Conservation (phyloP, 2,329 filamentous ascomycete species). For the Diaporthe sp. region DNA sequence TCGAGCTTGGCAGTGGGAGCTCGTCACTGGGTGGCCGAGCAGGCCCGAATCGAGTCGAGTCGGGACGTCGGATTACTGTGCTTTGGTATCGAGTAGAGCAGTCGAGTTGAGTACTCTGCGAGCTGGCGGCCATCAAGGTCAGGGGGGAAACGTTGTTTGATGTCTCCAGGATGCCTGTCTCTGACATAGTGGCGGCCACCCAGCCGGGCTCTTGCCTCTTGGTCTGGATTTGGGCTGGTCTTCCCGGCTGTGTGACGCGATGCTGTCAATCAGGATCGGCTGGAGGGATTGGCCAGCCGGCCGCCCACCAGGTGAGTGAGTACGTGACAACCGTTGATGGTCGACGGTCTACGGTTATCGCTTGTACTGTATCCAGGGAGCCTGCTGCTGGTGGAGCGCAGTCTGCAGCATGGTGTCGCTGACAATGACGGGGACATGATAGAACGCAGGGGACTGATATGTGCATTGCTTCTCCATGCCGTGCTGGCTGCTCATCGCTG, state of each 20-base stretch:
- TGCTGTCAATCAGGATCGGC: slow-evolving; percentile 15
- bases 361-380: background rate
- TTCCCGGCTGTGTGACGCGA: slow-evolving; percentile 5
- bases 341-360: background rate
- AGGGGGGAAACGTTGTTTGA: slow-evolving; percentile 23
- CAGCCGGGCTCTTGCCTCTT: background rate
- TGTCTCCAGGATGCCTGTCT: background rate
- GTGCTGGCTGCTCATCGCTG: background rate
- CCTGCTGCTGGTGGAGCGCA: background rate
- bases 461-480: slow-evolving; percentile 18
- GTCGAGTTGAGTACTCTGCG: background rate
- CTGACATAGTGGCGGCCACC: background rate
- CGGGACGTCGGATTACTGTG: background rate
- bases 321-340: slow-evolving; percentile 3
- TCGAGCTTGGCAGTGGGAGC: slow-evolving; percentile 15
- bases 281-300: slow-evolving; percentile 13
- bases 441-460: background rate
- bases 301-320: background rate
- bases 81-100: background rate
- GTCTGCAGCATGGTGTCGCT: background rate
- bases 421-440: background rate
- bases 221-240: background rate
- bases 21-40: slow-evolving; percentile 3
- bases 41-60: slow-evolving; percentile 21
- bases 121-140: slow-evolving; percentile 9